Percentiles rank a stretch among this genome's conserved stretches.
Evolutionary conservation across 768 basidiomycete genomes (phyloP).

Genomic region (Naganishia vishniacii): DNA sequence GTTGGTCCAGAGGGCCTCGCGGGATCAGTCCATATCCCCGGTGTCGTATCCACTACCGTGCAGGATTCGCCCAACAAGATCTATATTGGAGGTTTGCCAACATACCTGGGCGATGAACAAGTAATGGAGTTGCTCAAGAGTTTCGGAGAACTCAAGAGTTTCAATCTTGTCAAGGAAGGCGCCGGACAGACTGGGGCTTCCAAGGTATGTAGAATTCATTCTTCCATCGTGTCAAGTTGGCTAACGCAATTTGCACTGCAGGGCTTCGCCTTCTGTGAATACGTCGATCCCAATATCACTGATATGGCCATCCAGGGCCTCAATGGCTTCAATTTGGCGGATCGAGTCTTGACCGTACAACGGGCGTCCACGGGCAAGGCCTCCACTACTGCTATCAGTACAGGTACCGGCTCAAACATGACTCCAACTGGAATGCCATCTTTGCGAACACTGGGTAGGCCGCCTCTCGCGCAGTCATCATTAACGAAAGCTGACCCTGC

Average conservation of each 20-base stretch:
- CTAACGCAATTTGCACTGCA: conserved; percentile 42
- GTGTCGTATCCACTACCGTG: conserved; percentile 91
- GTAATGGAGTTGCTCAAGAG: conserved; percentile 95
- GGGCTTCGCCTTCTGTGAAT: conserved; percentile 99
- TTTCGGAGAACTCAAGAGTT: conserved; percentile 94
- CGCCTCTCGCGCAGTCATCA: conserved; percentile 48
- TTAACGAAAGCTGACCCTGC: conserved; percentile 48
- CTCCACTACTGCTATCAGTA: conserved; percentile 24
- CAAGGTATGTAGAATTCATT: conserved; percentile 58
- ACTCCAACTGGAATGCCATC: conserved; percentile 23
- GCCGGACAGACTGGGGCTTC: conserved; percentile 65
- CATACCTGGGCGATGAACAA: conserved; percentile 95
- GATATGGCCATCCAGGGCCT: conserved; percentile 93
- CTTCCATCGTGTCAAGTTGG: neutral
- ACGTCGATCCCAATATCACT: conserved; percentile 78
- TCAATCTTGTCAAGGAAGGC: conserved; percentile 95
- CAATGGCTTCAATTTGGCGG: conserved; percentile 96
- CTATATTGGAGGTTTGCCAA: conserved; percentile 90
- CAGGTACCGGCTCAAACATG: conserved; percentile 28
- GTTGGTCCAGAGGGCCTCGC: conserved; percentile 64
- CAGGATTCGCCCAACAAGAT: conserved; percentile 97
- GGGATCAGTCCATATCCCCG: conserved; percentile 72
- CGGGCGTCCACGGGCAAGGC: conserved; percentile 76
- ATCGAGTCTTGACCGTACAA: conserved; percentile 90
- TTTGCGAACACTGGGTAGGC: conserved; percentile 24